Conservation (phyloP, 805 yeast species). For the Jamesozyma spencerorum region DNA sequence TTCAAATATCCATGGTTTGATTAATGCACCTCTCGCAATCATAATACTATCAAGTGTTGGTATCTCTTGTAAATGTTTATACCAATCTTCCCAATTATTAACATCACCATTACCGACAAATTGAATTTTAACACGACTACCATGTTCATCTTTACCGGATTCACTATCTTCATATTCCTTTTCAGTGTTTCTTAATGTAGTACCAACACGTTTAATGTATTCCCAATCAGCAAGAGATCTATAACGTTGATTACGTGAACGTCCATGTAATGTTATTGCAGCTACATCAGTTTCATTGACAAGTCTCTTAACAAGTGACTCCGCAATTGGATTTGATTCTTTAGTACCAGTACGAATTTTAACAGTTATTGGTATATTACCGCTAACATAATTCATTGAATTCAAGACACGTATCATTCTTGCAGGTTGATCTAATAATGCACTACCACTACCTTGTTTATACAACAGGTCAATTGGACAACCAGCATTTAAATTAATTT, state of each 20-base stretch:
- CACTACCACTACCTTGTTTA: slow-evolving; percentile 93
- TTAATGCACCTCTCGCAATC: slow-evolving; percentile 96
- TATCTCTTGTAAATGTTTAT: slow-evolving; percentile 47
- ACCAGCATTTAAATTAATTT: slow-evolving; percentile 88
- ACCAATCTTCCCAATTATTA: slow-evolving; percentile 82
- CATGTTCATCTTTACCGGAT: slow-evolving; percentile 53
- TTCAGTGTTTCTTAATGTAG: slow-evolving; percentile 49
- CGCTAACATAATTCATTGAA: slow-evolving; percentile 81
- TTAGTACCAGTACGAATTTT: slow-evolving; percentile 87
- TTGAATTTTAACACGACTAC: slow-evolving; percentile 51
- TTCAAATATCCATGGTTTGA: slow-evolving; percentile 98
- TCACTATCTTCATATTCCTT: slow-evolving; percentile 54
- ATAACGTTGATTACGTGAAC: slow-evolving; percentile 93
- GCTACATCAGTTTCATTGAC: slow-evolving; percentile 75
- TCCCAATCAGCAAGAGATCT: slow-evolving; percentile 90
- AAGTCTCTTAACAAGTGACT: slow-evolving; percentile 57
- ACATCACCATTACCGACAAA: slow-evolving; percentile 94
- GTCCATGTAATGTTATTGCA: slow-evolving; percentile 89
- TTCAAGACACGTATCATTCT: slow-evolving; percentile 67
- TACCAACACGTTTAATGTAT: slow-evolving; percentile 68
- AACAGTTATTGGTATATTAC: slow-evolving; percentile 86
- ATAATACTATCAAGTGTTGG: slow-evolving; percentile 83
- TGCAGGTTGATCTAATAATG: slow-evolving; percentile 82
- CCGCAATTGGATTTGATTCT: slow-evolving; percentile 85
- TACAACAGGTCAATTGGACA: slow-evolving; percentile 95